A percentile compares a stretch with the other conserved stretches of the same genome.
phyloP scores from a whole-genome alignment of 345 rosid species.

The Kandelia obovata region DNA sequence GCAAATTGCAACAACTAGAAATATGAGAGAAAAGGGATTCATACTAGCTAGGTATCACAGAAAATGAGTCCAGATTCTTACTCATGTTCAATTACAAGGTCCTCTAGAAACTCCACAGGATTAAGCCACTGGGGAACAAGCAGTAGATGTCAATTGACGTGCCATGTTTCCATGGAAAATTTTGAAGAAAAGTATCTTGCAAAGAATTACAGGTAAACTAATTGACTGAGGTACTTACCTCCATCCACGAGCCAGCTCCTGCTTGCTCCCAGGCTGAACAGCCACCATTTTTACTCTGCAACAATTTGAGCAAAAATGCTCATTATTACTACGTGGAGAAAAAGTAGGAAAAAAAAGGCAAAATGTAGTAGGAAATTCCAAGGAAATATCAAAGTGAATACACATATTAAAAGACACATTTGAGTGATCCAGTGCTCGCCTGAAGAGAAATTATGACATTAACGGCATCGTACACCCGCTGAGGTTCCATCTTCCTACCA shows the following conservation, averaged over 20 bases:
- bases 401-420: neutral
- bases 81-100: constrained; percentile 21
- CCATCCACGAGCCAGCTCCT: constrained; percentile 18
- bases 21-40: too few relatives aligned
- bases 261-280: constrained; percentile 37
- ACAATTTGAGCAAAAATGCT: neutral
- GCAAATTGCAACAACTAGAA: neutral
- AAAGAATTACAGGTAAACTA: neutral
- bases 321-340: too few relatives aligned
- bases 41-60: neutral
- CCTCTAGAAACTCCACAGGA: constrained; percentile 23
- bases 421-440: constrained; percentile 17
- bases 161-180: neutral
- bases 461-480: constrained; percentile 28
- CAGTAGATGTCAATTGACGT: neutral
- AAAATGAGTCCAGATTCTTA: constrained; percentile 1
- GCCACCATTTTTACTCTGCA: constrained; percentile 43
- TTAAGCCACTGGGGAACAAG: constrained; percentile 13
- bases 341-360: neutral
- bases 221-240: constrained; percentile 18
- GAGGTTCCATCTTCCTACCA: constrained; percentile 30
- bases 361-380: neutral
- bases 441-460: constrained; percentile 34
- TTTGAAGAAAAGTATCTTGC: neutral
- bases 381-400: neutral